Evolutionary conservation across 2,329 filamentous ascomycete species (phyloP), one percentile per base, ranked within the genome.

Genomic region (Monosporascus sp.): DNA sequence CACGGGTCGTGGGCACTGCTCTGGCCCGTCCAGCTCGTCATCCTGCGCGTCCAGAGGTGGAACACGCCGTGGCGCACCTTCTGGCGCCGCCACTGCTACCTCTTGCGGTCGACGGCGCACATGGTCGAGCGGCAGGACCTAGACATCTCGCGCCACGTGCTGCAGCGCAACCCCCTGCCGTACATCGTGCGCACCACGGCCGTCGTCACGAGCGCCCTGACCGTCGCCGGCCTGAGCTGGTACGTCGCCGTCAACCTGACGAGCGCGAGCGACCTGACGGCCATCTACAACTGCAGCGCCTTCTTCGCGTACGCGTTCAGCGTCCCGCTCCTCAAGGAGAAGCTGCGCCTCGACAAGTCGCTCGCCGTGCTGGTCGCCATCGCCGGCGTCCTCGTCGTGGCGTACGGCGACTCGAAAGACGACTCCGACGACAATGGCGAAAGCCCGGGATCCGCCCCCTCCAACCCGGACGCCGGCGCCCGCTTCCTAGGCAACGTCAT

Each of bases 281-380:
- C 94, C 51, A 99, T 99, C 63, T 99, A 99, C 80, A 99, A 99
- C 74, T 99, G 94, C 78, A 96, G 90, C 51, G 93, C 94, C 54
- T 99, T 99, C 73, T 99, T 99, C 70, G 94, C 94, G 48, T 99
- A 99, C 68, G 93, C 90, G 14, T 99, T 99, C 68, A 95, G 89
- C 46, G 91, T 99, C 45, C 91, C 92, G 1, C 73, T 99, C 19
- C 78, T 99, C 2, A 85, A 89, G 53, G 94, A 99, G 70, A 90
- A 88, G 60, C 74, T 97, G 14, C 85, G 90, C 22, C 73, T 87
- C 38, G 90, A 90, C 73, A 99, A 99, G 75, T 86, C 91, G 27
- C 69, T 95, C 49, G 89, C 93, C 4, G 94, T 99, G 1, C 78
- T 84, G 11, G 82, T 99, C 40, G 94, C 94, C 52, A 95, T 97